Evolutionary conservation across 2,329 filamentous ascomycete genomes (phyloP).

Genomic region (Apiospora hydei): DNA sequence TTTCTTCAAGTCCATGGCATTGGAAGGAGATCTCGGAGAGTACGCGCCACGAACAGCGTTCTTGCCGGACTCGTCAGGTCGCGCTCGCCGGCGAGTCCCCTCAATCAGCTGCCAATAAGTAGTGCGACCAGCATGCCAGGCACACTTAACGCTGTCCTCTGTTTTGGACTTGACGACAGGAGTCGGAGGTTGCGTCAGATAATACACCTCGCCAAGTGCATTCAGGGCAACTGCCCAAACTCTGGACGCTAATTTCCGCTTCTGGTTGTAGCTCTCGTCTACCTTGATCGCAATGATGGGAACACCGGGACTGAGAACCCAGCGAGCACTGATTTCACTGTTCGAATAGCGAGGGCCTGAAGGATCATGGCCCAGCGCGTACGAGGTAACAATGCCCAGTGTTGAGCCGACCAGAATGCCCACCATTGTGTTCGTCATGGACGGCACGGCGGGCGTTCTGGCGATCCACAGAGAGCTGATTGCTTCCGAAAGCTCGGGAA

Average conservation of each 20-base stretch:
- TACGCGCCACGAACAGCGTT: conserved; percentile 75
- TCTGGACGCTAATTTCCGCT: conserved; percentile 72
- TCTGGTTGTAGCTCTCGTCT: conserved; percentile 81
- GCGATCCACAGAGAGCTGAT: conserved; percentile 89
- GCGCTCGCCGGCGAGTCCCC: conserved; percentile 74
- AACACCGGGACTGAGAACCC: conserved; percentile 90
- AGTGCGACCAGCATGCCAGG: conserved; percentile 82
- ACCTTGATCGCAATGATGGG: conserved; percentile 85
- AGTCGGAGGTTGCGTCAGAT: conserved; percentile 75
- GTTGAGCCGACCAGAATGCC: conserved; percentile 87
- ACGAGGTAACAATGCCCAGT: conserved; percentile 81
- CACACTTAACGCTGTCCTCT: conserved; percentile 67
- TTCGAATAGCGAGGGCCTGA: conserved; percentile 69
- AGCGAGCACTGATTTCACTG: conserved; percentile 85
- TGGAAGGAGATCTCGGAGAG: conserved; percentile 79
- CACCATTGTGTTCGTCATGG: conserved; percentile 76
- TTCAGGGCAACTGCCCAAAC: conserved; percentile 95
- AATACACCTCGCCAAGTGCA: conserved; percentile 90
- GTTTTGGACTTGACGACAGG: conserved; percentile 57
- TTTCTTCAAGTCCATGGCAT: conserved; percentile 73
- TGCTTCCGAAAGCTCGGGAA: conserved; percentile 73
- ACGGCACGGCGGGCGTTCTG: conserved; percentile 76
- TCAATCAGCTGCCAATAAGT: conserved; percentile 85
- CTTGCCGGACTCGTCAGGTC: conserved; percentile 75
- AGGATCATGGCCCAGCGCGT: conserved; percentile 71